Base-by-base conservation (phyloP, 257 asterid genomes). In the Henckelia pumila region DNA sequence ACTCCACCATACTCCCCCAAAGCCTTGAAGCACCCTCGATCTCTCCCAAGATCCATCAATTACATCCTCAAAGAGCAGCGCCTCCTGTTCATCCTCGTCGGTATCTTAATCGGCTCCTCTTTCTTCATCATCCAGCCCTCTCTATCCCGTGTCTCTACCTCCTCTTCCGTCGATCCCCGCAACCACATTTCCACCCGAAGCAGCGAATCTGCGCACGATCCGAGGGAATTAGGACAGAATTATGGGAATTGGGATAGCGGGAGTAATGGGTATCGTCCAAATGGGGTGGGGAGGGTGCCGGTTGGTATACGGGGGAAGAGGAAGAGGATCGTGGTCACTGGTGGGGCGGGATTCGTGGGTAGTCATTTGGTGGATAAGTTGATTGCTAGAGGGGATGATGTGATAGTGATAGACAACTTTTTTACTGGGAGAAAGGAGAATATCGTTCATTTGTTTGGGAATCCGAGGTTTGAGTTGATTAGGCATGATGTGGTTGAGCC, bases 271-370 rank as follows among this genome's bases (percentile, higher is more conserved):
- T 75, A 77, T 49, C 24, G 75, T 37, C 24, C 74, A 0, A 84
- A 78, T 58, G 82, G 85, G 17, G 87, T 74, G 47, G 88, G 93
- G 66, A 78, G 91, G 59, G 91, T 84, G 29, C 91, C 96, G 14
- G 89, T 78, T 58, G 92, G 84, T 9, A 80, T 87, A 29, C 88
- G 80, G 60, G 70, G 81, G 20, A 85, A 79, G 81, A 69, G 92
- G 80, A 79, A 78, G 82, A 76, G 95, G 71, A 75, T 87, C 13
- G 89, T 87, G 20, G 92, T 87, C 2, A 87, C 95, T 1, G 95
- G 95, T 16, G 95, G 95, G 19, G 91, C 95, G 8, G 95, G 95
- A 6, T 87, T 87, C 61, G 91, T 87, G 1, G 95, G 95, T 56
- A 87, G 95, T 58, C 95, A 87, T 87, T 74, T 87, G 82, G 95